Percentiles rank a stretch among this genome's conserved stretches.
phyloP scores from a whole-genome alignment of 805 yeast species.

The Scheffersomyces amazonensis region DNA sequence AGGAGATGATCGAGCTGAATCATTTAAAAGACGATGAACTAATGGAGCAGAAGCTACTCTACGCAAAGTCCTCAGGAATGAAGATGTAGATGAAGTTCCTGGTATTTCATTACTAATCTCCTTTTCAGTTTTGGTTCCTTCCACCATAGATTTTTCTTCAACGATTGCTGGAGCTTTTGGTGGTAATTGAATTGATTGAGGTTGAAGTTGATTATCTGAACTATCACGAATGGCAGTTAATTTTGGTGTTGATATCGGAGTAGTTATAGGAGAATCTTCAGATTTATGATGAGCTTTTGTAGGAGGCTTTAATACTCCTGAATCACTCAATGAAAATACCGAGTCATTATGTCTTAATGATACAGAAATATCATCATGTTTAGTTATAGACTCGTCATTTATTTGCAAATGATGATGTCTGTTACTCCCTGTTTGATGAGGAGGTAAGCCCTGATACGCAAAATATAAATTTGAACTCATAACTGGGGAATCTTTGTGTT shows the following conservation, averaged over 20 bases:
- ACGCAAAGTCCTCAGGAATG: conserved; percentile 41
- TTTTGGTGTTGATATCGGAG: not conserved
- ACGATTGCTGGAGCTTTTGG: not conserved
- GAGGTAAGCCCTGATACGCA: conserved; percentile 58
- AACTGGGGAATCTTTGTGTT: conserved; percentile 8
- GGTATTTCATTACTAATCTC: too few relatives aligned
- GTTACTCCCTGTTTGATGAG: conserved; percentile 31
- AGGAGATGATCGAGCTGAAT: conserved; percentile 6
- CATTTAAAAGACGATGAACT: conserved; percentile 36
- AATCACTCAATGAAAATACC: conserved; percentile 22
- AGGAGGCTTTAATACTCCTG: conserved; percentile 19
- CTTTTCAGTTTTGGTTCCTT: not conserved
- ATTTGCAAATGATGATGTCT: conserved; percentile 3
- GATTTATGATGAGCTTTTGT: conserved; percentile 10
- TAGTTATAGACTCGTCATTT: conserved; percentile 3
- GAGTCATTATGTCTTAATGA: conserved; percentile 40
- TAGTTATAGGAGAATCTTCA: not conserved
- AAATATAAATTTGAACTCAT: conserved; percentile 47
- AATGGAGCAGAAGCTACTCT: conserved; percentile 87
- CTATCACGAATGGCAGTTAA: not conserved
- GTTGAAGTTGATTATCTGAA: not conserved
- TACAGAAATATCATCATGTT: conserved; percentile 24
- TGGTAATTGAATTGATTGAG: not conserved
- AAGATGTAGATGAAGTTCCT: conserved; percentile 3
- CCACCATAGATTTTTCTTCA: not conserved